Base-by-base conservation (phyloP, 345 rosid genomes). In the Trapa bicornis region DNA sequence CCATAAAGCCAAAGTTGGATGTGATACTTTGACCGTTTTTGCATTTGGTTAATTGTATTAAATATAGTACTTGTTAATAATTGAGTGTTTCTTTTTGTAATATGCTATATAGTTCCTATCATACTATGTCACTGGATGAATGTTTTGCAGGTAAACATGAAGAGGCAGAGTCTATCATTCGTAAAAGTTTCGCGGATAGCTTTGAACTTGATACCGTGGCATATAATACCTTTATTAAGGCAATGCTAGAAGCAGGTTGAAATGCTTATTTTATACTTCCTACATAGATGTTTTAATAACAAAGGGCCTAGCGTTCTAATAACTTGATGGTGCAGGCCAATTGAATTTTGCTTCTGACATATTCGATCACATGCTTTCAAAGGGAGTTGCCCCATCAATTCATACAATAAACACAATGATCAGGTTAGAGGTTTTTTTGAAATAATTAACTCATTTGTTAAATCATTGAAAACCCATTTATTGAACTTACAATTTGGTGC, bases 181-280 rank as follows among this genome's bases (percentile, higher is more conserved):
- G 41, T 50, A 73, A 73, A 72, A 71, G 83, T 71, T 73, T 86
- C 54, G 75, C 72, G 35, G 85, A 74, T 3, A 65, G 58, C 52
- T 65, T 79, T 75, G 84, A 79, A 75, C 86, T 91, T 74, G 97
- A 91, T 73, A 86, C 92, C 1, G 87, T 88, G 71, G 86, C 87
- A 15, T 88, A 82, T 75, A 91, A 91, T 75, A 88, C 88, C 52
- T 86, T 88, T 79, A 88, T 91, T 68, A 91, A 85, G 86, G 92
- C 92, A 67, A 88, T 88, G 92, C 79, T 86, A 65, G 79, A 77
- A 88, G 91, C 97, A 86, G 96, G 97, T 88, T 57, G 62, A 33
- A 32, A 32, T 32, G 37, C 37, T 57, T 57, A 57, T 22, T 22
- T 2, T 57, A 3, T 33, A 57, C 15, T 57, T 29, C 14, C 62